A percentile compares a stretch with the other conserved stretches of the same genome.
Evolutionary conservation across 352 stramenopile genomes (phyloP).

Genomic region (Phytophthora pinifolia): DNA sequence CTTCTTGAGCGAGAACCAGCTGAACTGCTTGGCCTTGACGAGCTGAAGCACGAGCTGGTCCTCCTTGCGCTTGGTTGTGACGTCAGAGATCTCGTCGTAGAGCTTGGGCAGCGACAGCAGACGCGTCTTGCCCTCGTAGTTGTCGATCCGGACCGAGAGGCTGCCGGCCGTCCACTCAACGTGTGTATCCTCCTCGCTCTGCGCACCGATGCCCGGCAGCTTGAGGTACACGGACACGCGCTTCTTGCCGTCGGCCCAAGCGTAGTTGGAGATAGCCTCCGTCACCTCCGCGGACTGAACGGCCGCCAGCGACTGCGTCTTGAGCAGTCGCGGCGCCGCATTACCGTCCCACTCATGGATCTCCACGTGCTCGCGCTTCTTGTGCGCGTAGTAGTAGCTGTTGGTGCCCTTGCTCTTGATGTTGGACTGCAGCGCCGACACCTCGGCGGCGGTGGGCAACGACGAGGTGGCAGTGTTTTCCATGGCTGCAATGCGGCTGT

Average conservation of each 20-base stretch:
- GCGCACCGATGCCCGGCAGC: slow-evolving; percentile 58
- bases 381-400: slow-evolving; percentile 90
- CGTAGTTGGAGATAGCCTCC: slow-evolving; percentile 75
- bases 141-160: slow-evolving; percentile 60
- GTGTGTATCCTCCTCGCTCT: slow-evolving; percentile 60
- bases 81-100: slow-evolving; percentile 80
- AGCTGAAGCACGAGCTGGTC: slow-evolving; percentile 80
- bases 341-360: slow-evolving; percentile 86
- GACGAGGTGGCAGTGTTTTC: slow-evolving; percentile 17
- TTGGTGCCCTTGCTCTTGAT: slow-evolving; percentile 84
- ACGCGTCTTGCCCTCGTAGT: slow-evolving; percentile 72
- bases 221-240: slow-evolving; percentile 77
- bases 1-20: slow-evolving; percentile 87
- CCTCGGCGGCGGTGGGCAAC: slow-evolving; percentile 7
- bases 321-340: slow-evolving; percentile 71
- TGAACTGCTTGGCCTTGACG: slow-evolving; percentile 76
- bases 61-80: slow-evolving; percentile 79
- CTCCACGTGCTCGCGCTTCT: slow-evolving; percentile 77
- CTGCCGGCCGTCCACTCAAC: slow-evolving; percentile 67
- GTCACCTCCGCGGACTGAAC: slow-evolving; percentile 37
- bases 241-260: slow-evolving; percentile 84
- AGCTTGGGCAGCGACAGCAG: slow-evolving; percentile 68
- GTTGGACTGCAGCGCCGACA: slow-evolving; percentile 77
- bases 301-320: slow-evolving; percentile 35
- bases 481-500: too few species aligned